Evolutionary conservation across 257 asterid species (phyloP).

Genomic region (Solanum sitiens): DNA sequence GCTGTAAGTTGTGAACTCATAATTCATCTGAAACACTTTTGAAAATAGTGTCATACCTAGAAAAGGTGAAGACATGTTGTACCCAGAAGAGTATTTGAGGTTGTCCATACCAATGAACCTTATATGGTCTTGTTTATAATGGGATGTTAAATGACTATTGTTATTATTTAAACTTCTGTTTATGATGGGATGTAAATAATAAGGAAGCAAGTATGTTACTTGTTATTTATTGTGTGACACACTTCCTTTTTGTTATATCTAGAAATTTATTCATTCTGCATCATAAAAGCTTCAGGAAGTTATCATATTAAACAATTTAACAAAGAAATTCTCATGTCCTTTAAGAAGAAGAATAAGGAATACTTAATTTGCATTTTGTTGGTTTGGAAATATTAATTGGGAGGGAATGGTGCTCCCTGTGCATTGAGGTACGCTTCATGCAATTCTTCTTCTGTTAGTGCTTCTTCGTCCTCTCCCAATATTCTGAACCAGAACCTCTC

Average conservation of each 20-base stretch:
- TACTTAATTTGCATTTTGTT: not conserved
- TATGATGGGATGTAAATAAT: not conserved
- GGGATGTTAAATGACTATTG: not conserved
- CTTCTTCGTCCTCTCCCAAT: conserved; percentile 38
- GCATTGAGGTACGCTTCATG: not conserved
- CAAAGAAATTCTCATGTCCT: not conserved
- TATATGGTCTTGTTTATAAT: not conserved
- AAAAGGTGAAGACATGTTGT: not conserved
- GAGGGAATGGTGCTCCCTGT: not conserved
- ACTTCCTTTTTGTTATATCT: not conserved
- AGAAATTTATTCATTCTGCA: not conserved
- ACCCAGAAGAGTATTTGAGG: not conserved
- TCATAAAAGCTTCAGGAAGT: not conserved
- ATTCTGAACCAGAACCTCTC: conserved; percentile 44
- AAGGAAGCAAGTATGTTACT: not conserved
- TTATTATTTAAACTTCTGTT: not conserved
- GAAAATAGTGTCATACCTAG: not conserved
- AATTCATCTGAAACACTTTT: not conserved
- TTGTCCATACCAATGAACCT: not conserved
- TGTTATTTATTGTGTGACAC: not conserved
- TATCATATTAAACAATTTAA: not conserved
- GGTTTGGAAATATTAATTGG: not conserved
- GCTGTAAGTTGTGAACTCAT: not conserved
- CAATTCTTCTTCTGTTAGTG: not conserved
- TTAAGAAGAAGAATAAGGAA: not conserved